Conservation (phyloP, 2,329 filamentous ascomycete species). For the Trematosphaeria pertusa region DNA sequence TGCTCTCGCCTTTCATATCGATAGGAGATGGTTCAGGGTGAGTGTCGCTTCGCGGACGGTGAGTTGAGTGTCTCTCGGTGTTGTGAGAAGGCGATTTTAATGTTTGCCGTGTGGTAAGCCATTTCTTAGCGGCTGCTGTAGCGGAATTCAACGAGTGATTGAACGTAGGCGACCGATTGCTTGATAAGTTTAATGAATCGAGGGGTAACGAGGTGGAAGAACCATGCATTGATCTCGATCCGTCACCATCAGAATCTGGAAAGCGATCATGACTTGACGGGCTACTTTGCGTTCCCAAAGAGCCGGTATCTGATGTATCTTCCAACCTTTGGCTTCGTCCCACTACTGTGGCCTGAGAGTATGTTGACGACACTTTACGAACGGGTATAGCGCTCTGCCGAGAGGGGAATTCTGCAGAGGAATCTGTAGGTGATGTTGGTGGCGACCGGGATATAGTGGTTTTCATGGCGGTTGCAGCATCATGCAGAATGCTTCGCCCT, state of each 20-base stretch:
- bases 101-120: constrained; percentile 59
- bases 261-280: too few species aligned
- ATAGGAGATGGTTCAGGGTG: constrained; percentile 8
- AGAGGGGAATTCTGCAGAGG: constrained; percentile 54
- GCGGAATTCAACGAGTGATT: constrained; percentile 54
- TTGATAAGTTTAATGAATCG: too few species aligned
- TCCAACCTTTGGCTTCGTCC: neutral
- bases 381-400: constrained; percentile 9
- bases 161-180: constrained; percentile 18
- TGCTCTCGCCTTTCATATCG: constrained; percentile 15
- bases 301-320: neutral
- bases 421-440: constrained; percentile 59
- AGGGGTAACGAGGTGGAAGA: too few species aligned
- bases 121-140: constrained; percentile 66
- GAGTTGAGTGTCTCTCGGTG: neutral
- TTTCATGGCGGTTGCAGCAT: constrained; percentile 71
- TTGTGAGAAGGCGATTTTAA: too few species aligned
- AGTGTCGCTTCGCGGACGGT: constrained; percentile 28
- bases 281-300: neutral
- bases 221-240: too few species aligned
- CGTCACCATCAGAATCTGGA: too few species aligned
- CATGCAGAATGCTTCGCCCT: constrained; percentile 64
- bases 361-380: neutral
- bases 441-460: constrained; percentile 70
- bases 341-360: neutral